A percentile compares a stretch with the other conserved stretches of the same genome.
These are phyloP conservation scores for Salix purpurea DNA, from an alignment of 345 rosid genomes.

Conservation along the genomic window DNA sequence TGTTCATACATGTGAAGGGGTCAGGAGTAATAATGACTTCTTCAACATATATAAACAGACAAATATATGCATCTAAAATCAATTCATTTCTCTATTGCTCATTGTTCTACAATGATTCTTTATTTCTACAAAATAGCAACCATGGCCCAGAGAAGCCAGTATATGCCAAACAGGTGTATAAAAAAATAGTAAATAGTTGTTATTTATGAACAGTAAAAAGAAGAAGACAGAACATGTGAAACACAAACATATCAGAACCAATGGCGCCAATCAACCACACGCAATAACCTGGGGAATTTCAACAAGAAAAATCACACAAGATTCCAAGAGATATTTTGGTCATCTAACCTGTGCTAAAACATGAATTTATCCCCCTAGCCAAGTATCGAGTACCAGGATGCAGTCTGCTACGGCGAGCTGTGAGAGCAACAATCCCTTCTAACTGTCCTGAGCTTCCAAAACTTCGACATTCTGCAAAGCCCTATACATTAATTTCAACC, in stretches of 20 bases:
- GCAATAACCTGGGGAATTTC: background rate
- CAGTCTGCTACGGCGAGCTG: constrained; percentile 92
- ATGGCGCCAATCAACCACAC: background rate
- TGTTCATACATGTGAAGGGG: background rate
- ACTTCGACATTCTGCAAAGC: constrained; percentile 90
- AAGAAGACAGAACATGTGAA: background rate
- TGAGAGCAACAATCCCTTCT: constrained; percentile 89
- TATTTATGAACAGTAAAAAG: background rate
- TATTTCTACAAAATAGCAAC: background rate
- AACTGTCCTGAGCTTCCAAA: constrained; percentile 89
- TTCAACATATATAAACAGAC: background rate
- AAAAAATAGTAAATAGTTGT: too few relatives aligned
- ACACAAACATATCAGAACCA: background rate
- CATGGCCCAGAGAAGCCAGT: background rate
- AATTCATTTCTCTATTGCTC: background rate
- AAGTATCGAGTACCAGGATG: constrained; percentile 99
- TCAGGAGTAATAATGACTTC: background rate
- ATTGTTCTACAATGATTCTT: background rate
- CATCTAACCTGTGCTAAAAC: constrained; percentile 85
- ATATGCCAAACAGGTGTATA: background rate
- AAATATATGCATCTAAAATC: background rate
- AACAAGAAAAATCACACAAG: background rate
- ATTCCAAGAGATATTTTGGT: constrained; percentile 15
- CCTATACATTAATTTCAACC: constrained; percentile 74
- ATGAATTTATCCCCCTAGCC: constrained; percentile 97